Base-by-base conservation (phyloP, 345 rosid species). In the Eutrema japonicum region DNA sequence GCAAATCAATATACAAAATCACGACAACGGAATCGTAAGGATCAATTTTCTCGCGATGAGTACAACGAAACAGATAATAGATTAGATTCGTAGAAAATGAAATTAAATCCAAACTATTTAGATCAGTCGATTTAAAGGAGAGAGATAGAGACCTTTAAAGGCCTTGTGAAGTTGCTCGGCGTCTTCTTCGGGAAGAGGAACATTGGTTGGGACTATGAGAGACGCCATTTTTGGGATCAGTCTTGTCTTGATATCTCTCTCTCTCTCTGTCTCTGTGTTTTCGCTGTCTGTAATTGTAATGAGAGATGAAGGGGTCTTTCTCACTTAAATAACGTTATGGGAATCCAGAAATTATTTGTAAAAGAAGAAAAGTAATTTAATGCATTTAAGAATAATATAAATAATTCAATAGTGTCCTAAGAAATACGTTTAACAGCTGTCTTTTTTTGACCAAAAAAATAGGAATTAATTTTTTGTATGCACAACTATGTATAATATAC, bases 141-240 rank as follows among this genome's bases (percentile, higher is more conserved):
- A 3, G 14, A 48, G 11, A 50, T 27, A 40, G 36, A 72, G 71
- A 90, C 92, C 96, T 57, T 53, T 37, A 11, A 90, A 88, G 29
- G 92, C 94, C 72, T 84, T 87, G 51, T 82, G 79, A 60, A 88
- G 92, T 65, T 87, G 95, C 53, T 91, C 97, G 7, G 81, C 82
- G 71, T 91, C 97, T 0, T 88, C 88, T 63, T 83, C 49, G 0
- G 78, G 84, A 6, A 84, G 56, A 8, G 95, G 95, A 69, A 77
- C 64, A 13, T 78, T 56, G 30, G 27, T 42, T 4, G 94, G 94
- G 49, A 88, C 82, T 8, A 68, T 75, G 55, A 88, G 83, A 64
- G 91, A 84, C 8, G 95, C 79, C 92, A 91, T 91, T 69, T 9
- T 78, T 45, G 16, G 56, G 46, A 72, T 72, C 12, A 27, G 70